phyloP scores from a whole-genome alignment of 768 basidiomycete genomes.

The Tremella mesenterica region DNA sequence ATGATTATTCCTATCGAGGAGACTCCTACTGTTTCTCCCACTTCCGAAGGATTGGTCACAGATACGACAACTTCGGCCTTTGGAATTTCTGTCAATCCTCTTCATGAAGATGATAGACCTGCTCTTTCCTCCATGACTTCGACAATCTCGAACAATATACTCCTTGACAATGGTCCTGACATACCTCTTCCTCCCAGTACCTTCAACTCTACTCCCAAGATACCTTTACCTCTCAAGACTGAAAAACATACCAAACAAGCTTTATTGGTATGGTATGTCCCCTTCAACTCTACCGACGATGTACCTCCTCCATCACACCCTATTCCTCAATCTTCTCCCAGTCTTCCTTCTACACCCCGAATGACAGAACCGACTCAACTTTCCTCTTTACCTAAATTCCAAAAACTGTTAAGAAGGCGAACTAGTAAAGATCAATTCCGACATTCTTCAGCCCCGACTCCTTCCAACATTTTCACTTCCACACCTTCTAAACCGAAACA shows the following conservation, averaged over 20 bases:
- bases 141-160: too few species aligned
- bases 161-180: too few species aligned
- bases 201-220: background rate
- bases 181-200: background rate
- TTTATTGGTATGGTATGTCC: slow-evolving; percentile 72
- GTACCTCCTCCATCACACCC: slow-evolving; percentile 6
- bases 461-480: background rate
- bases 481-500: background rate
- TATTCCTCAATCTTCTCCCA: background rate
- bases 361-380: background rate
- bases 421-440: slow-evolving; percentile 20
- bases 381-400: slow-evolving; percentile 30
- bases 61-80: background rate
- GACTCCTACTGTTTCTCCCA: background rate
- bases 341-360: too few species aligned
- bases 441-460: background rate
- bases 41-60: background rate
- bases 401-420: slow-evolving; percentile 33
- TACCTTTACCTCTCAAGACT: too few species aligned
- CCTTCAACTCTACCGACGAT: slow-evolving; percentile 46
- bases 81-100: too few species aligned
- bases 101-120: too few species aligned
- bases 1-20: slow-evolving; percentile 39
- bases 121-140: background rate
- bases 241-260: slow-evolving; percentile 44